Evolutionary conservation across 768 basidiomycete genomes (phyloP).

Genomic region (Saitozyma podzolica): DNA sequence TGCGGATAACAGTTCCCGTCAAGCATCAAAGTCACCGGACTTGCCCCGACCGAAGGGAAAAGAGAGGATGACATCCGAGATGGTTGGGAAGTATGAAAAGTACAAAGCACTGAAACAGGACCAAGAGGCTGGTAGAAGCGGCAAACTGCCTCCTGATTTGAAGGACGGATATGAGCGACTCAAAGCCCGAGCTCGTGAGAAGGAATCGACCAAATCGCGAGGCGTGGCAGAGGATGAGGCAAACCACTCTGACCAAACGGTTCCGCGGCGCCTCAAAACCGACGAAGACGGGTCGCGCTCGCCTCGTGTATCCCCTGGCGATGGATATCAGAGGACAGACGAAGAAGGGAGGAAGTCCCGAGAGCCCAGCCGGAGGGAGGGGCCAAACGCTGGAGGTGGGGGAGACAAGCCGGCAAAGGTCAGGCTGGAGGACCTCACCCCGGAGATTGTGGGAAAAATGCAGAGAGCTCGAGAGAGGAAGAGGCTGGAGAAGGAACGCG

Average conservation of each 20-base stretch:
- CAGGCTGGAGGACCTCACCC: constrained; percentile 12
- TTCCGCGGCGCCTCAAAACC: too few relatives aligned
- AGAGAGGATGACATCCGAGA: constrained; percentile 2
- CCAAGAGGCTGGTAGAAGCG: not conserved
- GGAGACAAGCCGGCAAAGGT: not conserved
- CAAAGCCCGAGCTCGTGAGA: too few relatives aligned
- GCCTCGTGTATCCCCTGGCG: too few relatives aligned
- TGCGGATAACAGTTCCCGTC: not conserved
- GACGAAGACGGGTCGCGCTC: too few relatives aligned
- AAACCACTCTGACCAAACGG: too few relatives aligned
- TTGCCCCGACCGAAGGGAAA: not conserved
- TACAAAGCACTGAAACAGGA: not conserved
- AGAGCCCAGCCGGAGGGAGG: not conserved
- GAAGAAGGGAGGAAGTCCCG: too few relatives aligned
- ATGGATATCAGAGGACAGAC: too few relatives aligned
- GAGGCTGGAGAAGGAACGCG: constrained; percentile 11
- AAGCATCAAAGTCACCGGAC: not conserved
- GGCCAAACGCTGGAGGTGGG: not conserved
- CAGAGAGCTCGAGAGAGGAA: constrained; percentile 13
- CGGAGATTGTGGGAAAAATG: constrained; percentile 20
- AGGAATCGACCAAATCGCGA: too few relatives aligned
- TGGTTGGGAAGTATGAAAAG: not conserved
- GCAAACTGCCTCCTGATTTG: not conserved
- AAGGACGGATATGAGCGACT: not conserved
- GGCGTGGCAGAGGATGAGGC: too few relatives aligned